Conservation (phyloP, 2,329 filamentous ascomycete genomes). For the Chaetomium olivaceum region DNA sequence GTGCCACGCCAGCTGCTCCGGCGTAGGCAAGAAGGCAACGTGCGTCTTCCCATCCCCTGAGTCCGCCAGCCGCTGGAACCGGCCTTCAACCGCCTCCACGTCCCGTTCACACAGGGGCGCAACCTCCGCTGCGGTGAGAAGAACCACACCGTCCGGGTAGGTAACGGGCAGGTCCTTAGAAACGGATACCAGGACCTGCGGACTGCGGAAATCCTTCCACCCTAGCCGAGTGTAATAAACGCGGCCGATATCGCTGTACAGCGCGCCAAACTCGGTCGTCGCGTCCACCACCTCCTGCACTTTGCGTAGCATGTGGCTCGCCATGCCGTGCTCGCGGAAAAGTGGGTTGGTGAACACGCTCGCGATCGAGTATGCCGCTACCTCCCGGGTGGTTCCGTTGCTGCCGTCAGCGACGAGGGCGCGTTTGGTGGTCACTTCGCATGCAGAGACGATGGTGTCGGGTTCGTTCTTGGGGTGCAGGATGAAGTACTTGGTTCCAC, state of each 20-base stretch:
- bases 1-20: constrained; percentile 38
- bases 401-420: constrained; percentile 27
- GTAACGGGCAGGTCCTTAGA: not conserved
- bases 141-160: constrained; percentile 17
- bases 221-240: constrained; percentile 39
- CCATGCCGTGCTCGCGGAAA: constrained; percentile 40
- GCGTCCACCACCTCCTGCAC: constrained; percentile 39
- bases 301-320: constrained; percentile 37
- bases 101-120: constrained; percentile 33
- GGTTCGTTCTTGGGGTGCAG: constrained; percentile 35
- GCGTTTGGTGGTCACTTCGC: constrained; percentile 35
- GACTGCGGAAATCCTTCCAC: constrained; percentile 38
- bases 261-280: constrained; percentile 36
- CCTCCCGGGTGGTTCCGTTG: not conserved
- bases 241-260: constrained; percentile 40
- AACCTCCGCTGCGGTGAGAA: constrained; percentile 31
- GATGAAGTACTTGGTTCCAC: constrained; percentile 37
- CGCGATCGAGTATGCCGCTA: constrained; percentile 37
- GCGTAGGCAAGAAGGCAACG: constrained; percentile 38
- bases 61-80: constrained; percentile 22
- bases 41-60: constrained; percentile 32
- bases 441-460: constrained; percentile 38
- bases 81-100: constrained; percentile 32
- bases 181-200: constrained; percentile 38
- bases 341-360: constrained; percentile 41